These are phyloP conservation scores for Coemansia sp. DNA, from an alignment of 192 early-diverging fungal species.

Conservation along the genomic window DNA sequence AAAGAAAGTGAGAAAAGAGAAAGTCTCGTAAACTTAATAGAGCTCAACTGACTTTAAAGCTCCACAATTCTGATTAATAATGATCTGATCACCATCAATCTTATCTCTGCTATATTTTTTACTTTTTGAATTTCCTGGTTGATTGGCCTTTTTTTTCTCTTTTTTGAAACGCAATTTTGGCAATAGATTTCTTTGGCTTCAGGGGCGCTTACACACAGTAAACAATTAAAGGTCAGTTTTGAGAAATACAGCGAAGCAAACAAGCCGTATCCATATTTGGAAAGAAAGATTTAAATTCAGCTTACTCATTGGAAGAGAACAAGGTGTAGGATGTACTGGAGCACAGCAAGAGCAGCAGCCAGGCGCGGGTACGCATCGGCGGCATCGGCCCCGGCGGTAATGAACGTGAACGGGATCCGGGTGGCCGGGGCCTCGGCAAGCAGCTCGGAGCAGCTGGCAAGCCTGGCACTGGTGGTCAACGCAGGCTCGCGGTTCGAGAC, in stretches of 20 bases:
- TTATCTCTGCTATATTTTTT: slow-evolving; percentile 1
- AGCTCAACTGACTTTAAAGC: too few species aligned
- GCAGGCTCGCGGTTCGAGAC: slow-evolving; percentile 85
- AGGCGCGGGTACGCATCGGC: slow-evolving; percentile 46
- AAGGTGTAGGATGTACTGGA: slow-evolving; percentile 3
- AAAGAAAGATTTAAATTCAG: too few species aligned
- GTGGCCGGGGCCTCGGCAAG: slow-evolving; percentile 24
- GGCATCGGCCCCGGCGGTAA: slow-evolving; percentile 18
- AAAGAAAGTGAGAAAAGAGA: neutral
- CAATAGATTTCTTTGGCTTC: too few species aligned
- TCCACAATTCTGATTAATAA: too few species aligned
- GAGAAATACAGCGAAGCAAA: too few species aligned
- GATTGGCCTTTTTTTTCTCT: neutral
- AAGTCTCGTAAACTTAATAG: too few species aligned
- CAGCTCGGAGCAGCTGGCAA: slow-evolving; percentile 60
- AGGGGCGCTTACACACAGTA: too few species aligned
- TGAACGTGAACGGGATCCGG: slow-evolving; percentile 47
- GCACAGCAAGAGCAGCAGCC: slow-evolving; percentile 9
- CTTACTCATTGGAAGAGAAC: too few species aligned
- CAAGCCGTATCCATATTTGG: too few species aligned
- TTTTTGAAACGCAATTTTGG: neutral
- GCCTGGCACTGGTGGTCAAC: slow-evolving; percentile 81
- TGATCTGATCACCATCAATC: slow-evolving; percentile 4
- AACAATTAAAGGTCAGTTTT: too few species aligned
- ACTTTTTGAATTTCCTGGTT: neutral